A percentile compares a stretch with the other conserved stretches of the same genome.
These are phyloP conservation scores for Boletus rex-veris DNA, from an alignment of 768 basidiomycete genomes.

Conservation along the genomic window DNA sequence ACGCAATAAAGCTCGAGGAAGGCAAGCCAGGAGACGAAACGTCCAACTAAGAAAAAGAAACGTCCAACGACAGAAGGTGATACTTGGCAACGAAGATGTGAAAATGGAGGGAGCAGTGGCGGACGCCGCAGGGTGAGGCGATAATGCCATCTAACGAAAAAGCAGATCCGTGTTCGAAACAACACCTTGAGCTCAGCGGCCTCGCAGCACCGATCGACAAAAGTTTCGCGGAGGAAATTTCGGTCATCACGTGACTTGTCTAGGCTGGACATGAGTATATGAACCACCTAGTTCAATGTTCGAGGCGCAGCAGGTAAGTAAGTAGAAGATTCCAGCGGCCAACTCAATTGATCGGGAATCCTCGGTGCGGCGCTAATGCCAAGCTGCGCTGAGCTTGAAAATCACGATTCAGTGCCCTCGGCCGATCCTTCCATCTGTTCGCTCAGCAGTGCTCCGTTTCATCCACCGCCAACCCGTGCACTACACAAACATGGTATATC, in stretches of 20 bases:
- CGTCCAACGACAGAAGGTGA: conserved; percentile 20
- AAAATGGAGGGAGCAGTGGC: conserved; percentile 12
- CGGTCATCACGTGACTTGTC: conserved; percentile 2
- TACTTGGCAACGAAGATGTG: conserved; percentile 21
- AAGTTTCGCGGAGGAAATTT: conserved; percentile 4
- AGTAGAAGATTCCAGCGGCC: no score
- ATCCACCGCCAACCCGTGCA: background rate
- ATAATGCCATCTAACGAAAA: background rate
- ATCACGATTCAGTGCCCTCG: conserved; percentile 10
- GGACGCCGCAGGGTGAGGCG: conserved; percentile 18
- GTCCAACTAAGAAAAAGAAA: conserved; percentile 24
- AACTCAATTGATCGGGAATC: conserved; percentile 16
- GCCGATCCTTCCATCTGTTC: background rate
- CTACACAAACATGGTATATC: conserved; percentile 6
- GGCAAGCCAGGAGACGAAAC: background rate
- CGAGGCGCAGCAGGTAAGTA: no score
- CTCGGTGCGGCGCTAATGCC: conserved; percentile 13
- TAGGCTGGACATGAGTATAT: no score
- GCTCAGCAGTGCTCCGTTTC: background rate
- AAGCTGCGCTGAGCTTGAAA: conserved; percentile 17
- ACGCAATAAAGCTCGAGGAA: conserved; percentile 17
- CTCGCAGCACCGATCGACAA: conserved; percentile 2
- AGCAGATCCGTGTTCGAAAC: no score
- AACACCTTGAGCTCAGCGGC: background rate
- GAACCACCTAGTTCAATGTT: no score